phyloP scores from a whole-genome alignment of 768 basidiomycete species.

The Lactifluus subvellereus region DNA sequence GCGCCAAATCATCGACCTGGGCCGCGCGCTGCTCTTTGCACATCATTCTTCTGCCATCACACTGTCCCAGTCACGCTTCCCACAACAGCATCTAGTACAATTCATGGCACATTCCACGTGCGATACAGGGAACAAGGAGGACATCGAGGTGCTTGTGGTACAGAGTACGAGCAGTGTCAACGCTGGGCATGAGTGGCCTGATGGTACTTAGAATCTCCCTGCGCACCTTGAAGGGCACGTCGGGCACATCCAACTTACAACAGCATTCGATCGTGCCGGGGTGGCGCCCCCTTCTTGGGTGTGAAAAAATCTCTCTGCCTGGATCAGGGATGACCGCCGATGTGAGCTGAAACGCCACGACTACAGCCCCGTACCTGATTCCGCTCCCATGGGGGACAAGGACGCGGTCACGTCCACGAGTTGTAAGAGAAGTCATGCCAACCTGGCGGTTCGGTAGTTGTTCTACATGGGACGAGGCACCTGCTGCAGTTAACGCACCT shows the following conservation, averaged over 20 bases:
- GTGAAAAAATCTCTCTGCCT: too few species aligned
- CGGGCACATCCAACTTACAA: constrained; percentile 62
- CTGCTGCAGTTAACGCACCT: too few species aligned
- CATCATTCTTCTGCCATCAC: constrained; percentile 42
- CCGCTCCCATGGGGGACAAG: too few species aligned
- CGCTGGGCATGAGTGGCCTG: constrained; percentile 50
- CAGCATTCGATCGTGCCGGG: constrained; percentile 45
- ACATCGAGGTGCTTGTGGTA: constrained; percentile 52
- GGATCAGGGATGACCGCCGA: too few species aligned
- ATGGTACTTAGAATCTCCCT: constrained; percentile 55
- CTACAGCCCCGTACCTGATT: too few species aligned
- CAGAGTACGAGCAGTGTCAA: constrained; percentile 46
- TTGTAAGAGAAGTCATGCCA: too few species aligned
- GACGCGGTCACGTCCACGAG: too few species aligned
- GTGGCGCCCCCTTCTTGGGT: too few species aligned
- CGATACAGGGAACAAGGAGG: constrained; percentile 42
- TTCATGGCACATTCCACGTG: constrained; percentile 25
- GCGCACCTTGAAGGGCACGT: constrained; percentile 46
- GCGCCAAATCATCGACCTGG: constrained; percentile 41
- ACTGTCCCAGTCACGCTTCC: constrained; percentile 26
- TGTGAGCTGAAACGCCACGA: too few species aligned
- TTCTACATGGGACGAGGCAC: too few species aligned
- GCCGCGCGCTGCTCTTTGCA: constrained; percentile 41
- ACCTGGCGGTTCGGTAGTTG: too few species aligned
- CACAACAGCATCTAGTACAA: constrained; percentile 26